Evolutionary conservation across 2,329 filamentous ascomycete genomes (phyloP), one percentile per base, ranked within the genome.

Genomic region (Pseudogymnoascus destructans): DNA sequence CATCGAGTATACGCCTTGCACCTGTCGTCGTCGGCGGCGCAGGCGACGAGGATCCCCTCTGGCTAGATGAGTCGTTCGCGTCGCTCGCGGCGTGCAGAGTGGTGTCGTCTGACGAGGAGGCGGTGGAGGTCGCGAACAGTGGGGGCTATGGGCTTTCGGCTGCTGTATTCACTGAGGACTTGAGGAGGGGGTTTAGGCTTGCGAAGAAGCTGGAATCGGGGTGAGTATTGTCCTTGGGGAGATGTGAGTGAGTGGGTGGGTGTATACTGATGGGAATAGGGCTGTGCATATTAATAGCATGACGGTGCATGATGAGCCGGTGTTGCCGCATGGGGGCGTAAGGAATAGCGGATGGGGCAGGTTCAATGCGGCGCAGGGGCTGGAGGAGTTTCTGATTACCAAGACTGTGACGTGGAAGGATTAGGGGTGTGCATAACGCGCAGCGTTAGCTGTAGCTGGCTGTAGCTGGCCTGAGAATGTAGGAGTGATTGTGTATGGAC

Each of bases 281-380:
- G 76, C 76, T 3, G 69, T 78, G 2, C 76, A 78, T 62, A 77
- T 78, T 65, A 78, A 78, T 62, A 67, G 69, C 6, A 77, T 77
- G 75, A 75, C 69, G 15, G 71, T 78, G 8, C 76, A 77, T 61
- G 76, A 78, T 58, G 76, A 78, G 63, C 65, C 69, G 7, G 66
- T 64, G 5, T 64, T 78, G 40, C 75, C 76, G 7, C 75, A 77
- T 63, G 76, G 76, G 11, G 76, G 76, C 15, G 70, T 70, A 0
- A 77, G 77, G 68, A 71, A 70, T 61, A 75, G 73, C 59, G 76
- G 76, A 0, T 78, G 72, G 66, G 75, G 75, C 3, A 63, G 74
- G 1, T 76, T 77, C 65, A 75, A 75, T 60, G 72, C 66, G 1
- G 65, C 68, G 10, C 72, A 70, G 69, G 74, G 75, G 1, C 62